Evolutionary conservation across 2,329 filamentous ascomycete species (phyloP).

Genomic region (Scorias spongiosa): DNA sequence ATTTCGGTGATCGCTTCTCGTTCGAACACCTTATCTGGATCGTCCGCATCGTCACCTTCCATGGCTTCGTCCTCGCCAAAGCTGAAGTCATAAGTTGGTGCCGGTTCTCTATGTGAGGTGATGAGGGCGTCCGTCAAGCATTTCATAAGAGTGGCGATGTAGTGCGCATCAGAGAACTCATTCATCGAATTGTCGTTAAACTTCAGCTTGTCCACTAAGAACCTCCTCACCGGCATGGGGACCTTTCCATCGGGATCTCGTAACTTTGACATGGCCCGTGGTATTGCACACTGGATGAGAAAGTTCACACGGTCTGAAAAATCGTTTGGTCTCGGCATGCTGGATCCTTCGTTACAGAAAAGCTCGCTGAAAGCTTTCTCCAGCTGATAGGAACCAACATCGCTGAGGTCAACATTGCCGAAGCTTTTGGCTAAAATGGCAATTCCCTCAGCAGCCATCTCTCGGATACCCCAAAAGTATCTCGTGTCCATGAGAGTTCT

Average conservation of each 20-base stretch:
- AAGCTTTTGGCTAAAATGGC: constrained; percentile 61
- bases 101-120: constrained; percentile 15
- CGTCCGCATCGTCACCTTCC: constrained; percentile 28
- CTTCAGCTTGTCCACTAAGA: constrained; percentile 75
- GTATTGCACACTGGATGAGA: constrained; percentile 68
- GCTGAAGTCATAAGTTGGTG: constrained; percentile 18
- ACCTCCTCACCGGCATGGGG: constrained; percentile 62
- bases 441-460: constrained; percentile 66
- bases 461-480: constrained; percentile 87
- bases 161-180: constrained; percentile 72
- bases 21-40: constrained; percentile 38
- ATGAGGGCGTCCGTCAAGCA: constrained; percentile 43
- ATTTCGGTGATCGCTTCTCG: constrained; percentile 45
- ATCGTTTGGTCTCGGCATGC: constrained; percentile 74
- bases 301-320: constrained; percentile 80
- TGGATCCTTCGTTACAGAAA: constrained; percentile 64
- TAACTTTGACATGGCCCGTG: constrained; percentile 63
- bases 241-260: constrained; percentile 62
- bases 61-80: constrained; percentile 32
- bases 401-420: not conserved
- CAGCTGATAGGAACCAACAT: constrained; percentile 58
- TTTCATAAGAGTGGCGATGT: constrained; percentile 65
- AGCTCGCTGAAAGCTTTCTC: constrained; percentile 75
- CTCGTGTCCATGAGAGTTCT: constrained; percentile 80
- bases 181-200: constrained; percentile 95